A percentile compares a stretch with the other conserved stretches of the same genome.
phyloP scores from a whole-genome alignment of 1,139 yeast species.

The Diutina sp. region DNA sequence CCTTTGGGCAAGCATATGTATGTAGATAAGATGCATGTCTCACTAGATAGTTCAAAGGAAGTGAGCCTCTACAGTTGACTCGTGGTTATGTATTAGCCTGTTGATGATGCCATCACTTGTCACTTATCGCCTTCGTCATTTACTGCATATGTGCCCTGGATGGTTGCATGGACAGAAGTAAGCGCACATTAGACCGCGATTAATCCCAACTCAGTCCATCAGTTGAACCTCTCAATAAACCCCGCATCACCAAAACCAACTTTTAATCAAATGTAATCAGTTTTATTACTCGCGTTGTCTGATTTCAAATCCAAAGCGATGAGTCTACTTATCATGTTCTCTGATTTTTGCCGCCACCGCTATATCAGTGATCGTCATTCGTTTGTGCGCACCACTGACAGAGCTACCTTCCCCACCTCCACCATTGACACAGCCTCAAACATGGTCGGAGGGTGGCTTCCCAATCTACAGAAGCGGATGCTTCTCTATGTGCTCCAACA shows the following conservation, averaged over 20 bases:
- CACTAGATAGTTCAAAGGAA: too few species aligned
- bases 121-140: not conserved
- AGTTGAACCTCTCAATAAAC: not conserved
- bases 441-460: conserved; percentile 3
- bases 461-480: conserved; percentile 64
- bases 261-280: not conserved
- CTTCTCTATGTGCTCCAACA: conserved; percentile 71
- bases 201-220: not conserved
- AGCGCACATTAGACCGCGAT: not conserved
- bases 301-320: not conserved
- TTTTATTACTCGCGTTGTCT: not conserved
- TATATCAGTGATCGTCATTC: not conserved
- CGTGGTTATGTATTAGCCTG: too few species aligned
- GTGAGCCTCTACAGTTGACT: too few species aligned
- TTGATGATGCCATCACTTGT: not conserved
- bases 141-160: not conserved
- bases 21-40: too few species aligned
- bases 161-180: not conserved
- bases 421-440: not conserved
- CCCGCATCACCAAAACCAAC: not conserved
- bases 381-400: not conserved
- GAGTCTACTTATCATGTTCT: too few species aligned
- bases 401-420: not conserved
- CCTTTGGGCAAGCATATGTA: too few species aligned
- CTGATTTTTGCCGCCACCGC: not conserved